Conservation (phyloP, 768 basidiomycete species). For the Suillus lakei region DNA sequence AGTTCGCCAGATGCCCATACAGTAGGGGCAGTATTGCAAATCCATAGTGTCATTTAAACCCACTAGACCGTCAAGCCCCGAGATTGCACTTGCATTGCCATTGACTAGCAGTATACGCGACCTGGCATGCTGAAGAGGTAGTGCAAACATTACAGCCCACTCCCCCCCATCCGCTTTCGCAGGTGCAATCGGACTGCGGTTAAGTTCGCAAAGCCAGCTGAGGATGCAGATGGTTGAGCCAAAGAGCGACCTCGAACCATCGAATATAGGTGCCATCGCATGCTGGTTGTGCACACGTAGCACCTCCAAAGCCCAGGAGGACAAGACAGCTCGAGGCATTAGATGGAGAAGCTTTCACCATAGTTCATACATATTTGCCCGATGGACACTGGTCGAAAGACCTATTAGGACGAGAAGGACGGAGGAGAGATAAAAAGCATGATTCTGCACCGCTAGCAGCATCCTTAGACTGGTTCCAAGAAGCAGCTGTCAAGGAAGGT, state of each 20-base stretch:
- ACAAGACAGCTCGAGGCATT: constrained; percentile 59
- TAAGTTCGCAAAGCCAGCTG: constrained; percentile 63
- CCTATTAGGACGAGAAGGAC: constrained; percentile 14
- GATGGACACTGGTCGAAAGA: constrained; percentile 16
- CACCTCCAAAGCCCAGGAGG: constrained; percentile 82
- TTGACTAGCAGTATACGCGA: constrained; percentile 54
- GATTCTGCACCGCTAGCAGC: neutral
- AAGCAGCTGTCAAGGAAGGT: too few relatives aligned
- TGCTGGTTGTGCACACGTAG: constrained; percentile 66
- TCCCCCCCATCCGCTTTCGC: constrained; percentile 78
- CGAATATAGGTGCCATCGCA: constrained; percentile 87
- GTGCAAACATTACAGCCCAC: constrained; percentile 82
- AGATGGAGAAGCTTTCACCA: constrained; percentile 19
- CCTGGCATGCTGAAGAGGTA: constrained; percentile 67
- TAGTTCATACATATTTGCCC: constrained; percentile 35
- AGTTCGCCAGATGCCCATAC: constrained; percentile 84
- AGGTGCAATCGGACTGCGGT: constrained; percentile 70
- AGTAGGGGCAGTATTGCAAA: constrained; percentile 70
- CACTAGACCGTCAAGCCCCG: constrained; percentile 28
- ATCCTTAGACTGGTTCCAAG: neutral
- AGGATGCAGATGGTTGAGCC: constrained; percentile 40
- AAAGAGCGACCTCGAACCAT: constrained; percentile 65
- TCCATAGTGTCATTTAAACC: constrained; percentile 67
- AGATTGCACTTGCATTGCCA: constrained; percentile 37
- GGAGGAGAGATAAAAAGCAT: neutral